Evolutionary conservation across 2,329 filamentous ascomycete genomes (phyloP), one percentile per base, ranked within the genome.

Genomic region (Fusarium dimerum): DNA sequence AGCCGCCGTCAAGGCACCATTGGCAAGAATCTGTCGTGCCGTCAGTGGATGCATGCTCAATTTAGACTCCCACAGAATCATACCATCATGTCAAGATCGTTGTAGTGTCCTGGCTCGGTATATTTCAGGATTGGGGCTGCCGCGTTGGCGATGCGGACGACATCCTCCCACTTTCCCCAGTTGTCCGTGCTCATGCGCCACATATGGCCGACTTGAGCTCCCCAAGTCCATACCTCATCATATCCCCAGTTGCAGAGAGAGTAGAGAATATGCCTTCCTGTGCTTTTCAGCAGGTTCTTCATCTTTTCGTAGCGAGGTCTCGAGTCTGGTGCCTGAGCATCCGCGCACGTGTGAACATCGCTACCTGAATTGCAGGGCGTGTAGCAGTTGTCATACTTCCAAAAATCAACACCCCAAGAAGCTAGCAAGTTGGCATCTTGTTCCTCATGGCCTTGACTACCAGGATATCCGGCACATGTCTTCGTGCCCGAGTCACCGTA

Each of bases 381-480:
- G 20, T 55, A 56, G 17, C 53, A 56, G 40, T 56, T 56, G 43
- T 56, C 53, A 17, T 56, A 56, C 36, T 56, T 56, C 47, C 52
- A 55, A 15, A 51, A 56, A 41, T 56, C 52, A 17, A 56, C 48
- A 15, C 52, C 52, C 53, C 53, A 56, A 38, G 52, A 55, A 6
- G 53, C 53, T 18, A 56, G 47, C 6, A 55, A 38, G 6, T 55
- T 18, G 4, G 48, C 53, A 3, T 56, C 53, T 40, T 56, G 45
- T 44, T 56, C 39, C 30, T 56, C 53, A 10, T 55, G 47, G 3
- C 47, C 53, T 41, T 55, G 40, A 11, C 52, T 55, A 36, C 53
- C 53, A 15, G 53, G 53, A 26, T 48, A 56, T 2, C 53, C 52
- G 13, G 52, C 53, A 1, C 53, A 56, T 9, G 53, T 56, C 52